phyloP scores from a whole-genome alignment of 2,329 filamentous ascomycete species.

The Epichloe coenophiala region DNA sequence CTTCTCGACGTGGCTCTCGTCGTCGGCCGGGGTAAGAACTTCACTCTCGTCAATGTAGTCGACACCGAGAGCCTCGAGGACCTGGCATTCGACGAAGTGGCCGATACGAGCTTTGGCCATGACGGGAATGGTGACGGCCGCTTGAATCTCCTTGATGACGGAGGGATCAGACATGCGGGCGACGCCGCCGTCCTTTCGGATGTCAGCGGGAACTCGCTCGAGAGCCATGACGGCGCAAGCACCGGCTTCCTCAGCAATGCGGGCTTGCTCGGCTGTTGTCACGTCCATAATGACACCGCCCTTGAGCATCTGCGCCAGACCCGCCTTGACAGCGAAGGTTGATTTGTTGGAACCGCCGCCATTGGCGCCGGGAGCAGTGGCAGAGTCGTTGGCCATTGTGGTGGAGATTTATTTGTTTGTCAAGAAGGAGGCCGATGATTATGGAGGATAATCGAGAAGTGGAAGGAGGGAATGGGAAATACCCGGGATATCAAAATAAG shows the following conservation, averaged over 20 bases:
- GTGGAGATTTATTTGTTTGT: neutral
- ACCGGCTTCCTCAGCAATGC: slow-evolving; percentile 93
- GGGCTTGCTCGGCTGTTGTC: slow-evolving; percentile 81
- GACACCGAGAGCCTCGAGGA: slow-evolving; percentile 85
- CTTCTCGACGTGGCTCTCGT: slow-evolving; percentile 87
- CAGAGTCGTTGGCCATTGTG: slow-evolving; percentile 23
- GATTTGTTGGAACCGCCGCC: slow-evolving; percentile 26
- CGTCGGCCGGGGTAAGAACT: slow-evolving; percentile 89
- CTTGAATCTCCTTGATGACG: slow-evolving; percentile 94
- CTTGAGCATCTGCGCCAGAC: slow-evolving; percentile 95
- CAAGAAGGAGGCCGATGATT: neutral
- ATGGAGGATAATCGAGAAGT: neutral
- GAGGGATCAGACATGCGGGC: slow-evolving; percentile 91
- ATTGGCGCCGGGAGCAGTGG: slow-evolving; percentile 13
- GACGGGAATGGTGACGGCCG: slow-evolving; percentile 88
- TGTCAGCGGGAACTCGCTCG: slow-evolving; percentile 93
- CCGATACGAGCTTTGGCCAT: slow-evolving; percentile 99
- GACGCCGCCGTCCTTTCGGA: slow-evolving; percentile 81
- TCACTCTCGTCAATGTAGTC: slow-evolving; percentile 99
- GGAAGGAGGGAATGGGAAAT: neutral
- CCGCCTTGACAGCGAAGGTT: slow-evolving; percentile 83
- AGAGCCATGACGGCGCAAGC: slow-evolving; percentile 97
- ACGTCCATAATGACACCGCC: slow-evolving; percentile 99
- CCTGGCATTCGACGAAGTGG: slow-evolving; percentile 96
- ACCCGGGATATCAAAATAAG: neutral